Evolutionary conservation across 2,329 filamentous ascomycete genomes (phyloP).

Genomic region (Sclerotinia minor): DNA sequence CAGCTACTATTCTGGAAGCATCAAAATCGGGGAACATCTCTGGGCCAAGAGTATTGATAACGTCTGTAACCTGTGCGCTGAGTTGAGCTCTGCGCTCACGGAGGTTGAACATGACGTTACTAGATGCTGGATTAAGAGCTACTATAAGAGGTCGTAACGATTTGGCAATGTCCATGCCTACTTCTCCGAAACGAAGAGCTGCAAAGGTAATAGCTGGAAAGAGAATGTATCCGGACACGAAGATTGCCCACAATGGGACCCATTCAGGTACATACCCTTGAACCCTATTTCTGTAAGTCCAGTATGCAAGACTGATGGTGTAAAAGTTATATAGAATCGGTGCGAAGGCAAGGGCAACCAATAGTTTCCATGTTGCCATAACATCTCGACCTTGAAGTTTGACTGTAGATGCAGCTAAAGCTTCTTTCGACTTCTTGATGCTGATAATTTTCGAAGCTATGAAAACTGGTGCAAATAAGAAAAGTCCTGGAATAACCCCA

Average conservation of each 20-base stretch:
- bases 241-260: slow-evolving; percentile 76
- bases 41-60: slow-evolving; percentile 93
- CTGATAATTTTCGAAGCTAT: slow-evolving; percentile 74
- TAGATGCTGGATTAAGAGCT: slow-evolving; percentile 79
- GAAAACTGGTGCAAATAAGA: slow-evolving; percentile 87
- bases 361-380: slow-evolving; percentile 84
- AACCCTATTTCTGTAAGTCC: slow-evolving; percentile 77
- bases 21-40: slow-evolving; percentile 98
- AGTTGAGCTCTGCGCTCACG: slow-evolving; percentile 71
- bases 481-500: slow-evolving; percentile 78
- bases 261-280: slow-evolving; percentile 79
- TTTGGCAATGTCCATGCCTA: slow-evolving; percentile 99
- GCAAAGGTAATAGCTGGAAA: slow-evolving; percentile 91
- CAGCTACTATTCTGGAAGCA: slow-evolving; percentile 66
- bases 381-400: slow-evolving; percentile 87
- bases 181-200: slow-evolving; percentile 89
- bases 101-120: slow-evolving; percentile 79
- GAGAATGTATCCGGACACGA: slow-evolving; percentile 72
- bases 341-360: slow-evolving; percentile 82
- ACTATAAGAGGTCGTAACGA: slow-evolving; percentile 85
- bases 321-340: slow-evolving; percentile 83
- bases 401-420: slow-evolving; percentile 80
- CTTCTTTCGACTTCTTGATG: slow-evolving; percentile 75
- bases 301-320: slow-evolving; percentile 70
- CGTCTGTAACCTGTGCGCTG: slow-evolving; percentile 78